These are phyloP conservation scores for Ceratocystis lukuohia DNA, from an alignment of 2,329 filamentous ascomycete species.

Conservation along the genomic window DNA sequence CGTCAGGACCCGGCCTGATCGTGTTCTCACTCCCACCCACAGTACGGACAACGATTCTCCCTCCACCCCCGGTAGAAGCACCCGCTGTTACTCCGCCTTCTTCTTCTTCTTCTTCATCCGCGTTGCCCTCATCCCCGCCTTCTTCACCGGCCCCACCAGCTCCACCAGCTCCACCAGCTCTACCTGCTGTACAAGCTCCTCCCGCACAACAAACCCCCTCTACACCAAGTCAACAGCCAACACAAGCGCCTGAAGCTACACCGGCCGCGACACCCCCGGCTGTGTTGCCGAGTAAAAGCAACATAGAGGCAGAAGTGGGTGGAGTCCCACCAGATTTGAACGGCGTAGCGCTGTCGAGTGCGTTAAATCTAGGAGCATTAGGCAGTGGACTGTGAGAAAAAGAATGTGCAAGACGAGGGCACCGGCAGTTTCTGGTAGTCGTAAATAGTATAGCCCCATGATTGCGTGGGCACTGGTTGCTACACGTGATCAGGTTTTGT, in stretches of 20 bases:
- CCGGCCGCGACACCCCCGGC: conserved; percentile 20
- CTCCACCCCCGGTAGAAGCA: not conserved
- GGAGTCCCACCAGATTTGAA: conserved; percentile 28
- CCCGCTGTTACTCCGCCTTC: not conserved
- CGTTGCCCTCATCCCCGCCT: not conserved
- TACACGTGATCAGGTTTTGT: not conserved
- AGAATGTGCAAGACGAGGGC: not conserved
- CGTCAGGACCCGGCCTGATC: not conserved
- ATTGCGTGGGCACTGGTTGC: not conserved
- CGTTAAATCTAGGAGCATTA: conserved; percentile 35
- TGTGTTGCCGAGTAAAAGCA: conserved; percentile 21
- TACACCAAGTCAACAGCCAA: conserved; percentile 1
- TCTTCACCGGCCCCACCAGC: not conserved
- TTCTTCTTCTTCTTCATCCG: not conserved
- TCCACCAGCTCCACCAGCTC: conserved; percentile 1
- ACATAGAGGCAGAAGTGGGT: not conserved
- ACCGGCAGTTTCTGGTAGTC: not conserved
- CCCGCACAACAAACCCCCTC: conserved; percentile 21
- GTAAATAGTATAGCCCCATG: not conserved
- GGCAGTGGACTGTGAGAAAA: conserved; percentile 5
- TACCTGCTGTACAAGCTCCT: conserved; percentile 7
- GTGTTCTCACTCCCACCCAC: not conserved
- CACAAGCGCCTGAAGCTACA: conserved; percentile 19
- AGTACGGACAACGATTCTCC: not conserved
- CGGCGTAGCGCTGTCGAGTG: conserved; percentile 31